Percentiles rank a stretch among this genome's conserved stretches.
These are phyloP conservation scores for Colletotrichum caudatum DNA, from an alignment of 2,329 filamentous ascomycete species.

Conservation along the genomic window DNA sequence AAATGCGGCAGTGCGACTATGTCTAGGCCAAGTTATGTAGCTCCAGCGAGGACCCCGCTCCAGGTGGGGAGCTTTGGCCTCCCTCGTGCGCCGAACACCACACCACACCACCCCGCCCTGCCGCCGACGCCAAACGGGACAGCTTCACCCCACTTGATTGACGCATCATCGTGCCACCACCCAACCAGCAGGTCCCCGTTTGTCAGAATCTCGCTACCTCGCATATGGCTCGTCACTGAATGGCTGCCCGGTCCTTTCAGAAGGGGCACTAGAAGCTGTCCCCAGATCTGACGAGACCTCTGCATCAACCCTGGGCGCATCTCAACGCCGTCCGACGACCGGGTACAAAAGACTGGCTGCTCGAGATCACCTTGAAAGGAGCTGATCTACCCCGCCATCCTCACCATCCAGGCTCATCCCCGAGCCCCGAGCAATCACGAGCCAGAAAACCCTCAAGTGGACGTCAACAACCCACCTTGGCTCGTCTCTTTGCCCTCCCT, in stretches of 20 bases:
- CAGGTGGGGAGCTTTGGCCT: constrained; percentile 6
- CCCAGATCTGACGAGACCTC: constrained; percentile 27
- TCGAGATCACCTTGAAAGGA: constrained; percentile 22
- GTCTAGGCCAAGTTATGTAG: background rate
- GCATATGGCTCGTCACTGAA: constrained; percentile 37
- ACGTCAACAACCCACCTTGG: background rate
- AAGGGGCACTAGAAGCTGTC: constrained; percentile 33
- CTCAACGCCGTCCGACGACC: constrained; percentile 6
- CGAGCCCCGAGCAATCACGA: constrained; percentile 1
- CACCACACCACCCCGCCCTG: constrained; percentile 6
- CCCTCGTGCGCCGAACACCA: background rate
- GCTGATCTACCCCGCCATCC: constrained; percentile 35
- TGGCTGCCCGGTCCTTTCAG: constrained; percentile 24
- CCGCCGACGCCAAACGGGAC: constrained; percentile 25
- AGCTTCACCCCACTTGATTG: constrained; percentile 41
- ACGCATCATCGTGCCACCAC: constrained; percentile 40
- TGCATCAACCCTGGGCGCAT: constrained; percentile 18
- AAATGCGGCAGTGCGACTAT: too few species aligned
- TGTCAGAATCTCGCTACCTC: constrained; percentile 41
- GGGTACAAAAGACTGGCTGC: constrained; percentile 27
- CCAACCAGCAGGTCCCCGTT: constrained; percentile 41
- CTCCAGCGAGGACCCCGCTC: constrained; percentile 5
- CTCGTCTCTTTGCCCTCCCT: background rate
- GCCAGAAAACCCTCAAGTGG: background rate
- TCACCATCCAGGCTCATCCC: constrained; percentile 10